phyloP scores from a whole-genome alignment of 371 early-diverging fungal species.

The Polyrhizophydium stewartii region DNA sequence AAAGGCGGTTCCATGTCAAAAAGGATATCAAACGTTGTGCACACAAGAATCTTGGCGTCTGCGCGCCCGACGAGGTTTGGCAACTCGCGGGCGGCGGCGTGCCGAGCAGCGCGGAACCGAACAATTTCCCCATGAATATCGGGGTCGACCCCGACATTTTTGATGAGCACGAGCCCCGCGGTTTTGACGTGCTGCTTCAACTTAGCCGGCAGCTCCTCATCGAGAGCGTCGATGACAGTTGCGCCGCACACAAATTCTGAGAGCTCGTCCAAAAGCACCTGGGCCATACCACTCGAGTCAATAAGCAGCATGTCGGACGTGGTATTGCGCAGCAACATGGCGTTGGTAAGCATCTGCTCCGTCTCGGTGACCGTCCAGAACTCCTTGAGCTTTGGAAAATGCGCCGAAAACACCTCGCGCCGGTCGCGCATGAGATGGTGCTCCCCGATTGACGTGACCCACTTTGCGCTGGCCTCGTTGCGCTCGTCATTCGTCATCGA shows the following conservation, averaged over 20 bases:
- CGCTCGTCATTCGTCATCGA: not conserved
- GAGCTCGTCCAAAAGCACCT: not conserved
- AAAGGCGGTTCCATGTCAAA: not conserved
- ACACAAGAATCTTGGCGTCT: not conserved
- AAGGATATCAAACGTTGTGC: not conserved
- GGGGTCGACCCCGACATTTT: not conserved
- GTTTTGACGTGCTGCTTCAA: not conserved
- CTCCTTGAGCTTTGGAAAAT: not conserved
- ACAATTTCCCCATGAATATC: not conserved
- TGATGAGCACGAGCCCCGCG: not conserved
- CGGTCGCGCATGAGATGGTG: not conserved
- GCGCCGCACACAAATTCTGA: not conserved
- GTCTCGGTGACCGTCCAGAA: not conserved
- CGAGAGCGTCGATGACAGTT: not conserved
- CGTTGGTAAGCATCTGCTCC: not conserved
- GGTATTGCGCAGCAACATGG: not conserved
- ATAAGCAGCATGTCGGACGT: slow-evolving; percentile 1
- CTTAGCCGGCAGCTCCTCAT: not conserved
- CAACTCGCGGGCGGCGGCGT: not conserved
- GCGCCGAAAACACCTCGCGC: not conserved
- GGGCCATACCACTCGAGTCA: slow-evolving; percentile 1
- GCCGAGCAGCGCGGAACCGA: not conserved
- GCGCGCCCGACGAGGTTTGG: not conserved
- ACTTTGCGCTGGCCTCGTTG: not conserved
- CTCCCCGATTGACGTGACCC: not conserved